These are phyloP conservation scores for Chlamydomonas incerta DNA, from an alignment of 139 green algal species.

Conservation along the genomic window DNA sequence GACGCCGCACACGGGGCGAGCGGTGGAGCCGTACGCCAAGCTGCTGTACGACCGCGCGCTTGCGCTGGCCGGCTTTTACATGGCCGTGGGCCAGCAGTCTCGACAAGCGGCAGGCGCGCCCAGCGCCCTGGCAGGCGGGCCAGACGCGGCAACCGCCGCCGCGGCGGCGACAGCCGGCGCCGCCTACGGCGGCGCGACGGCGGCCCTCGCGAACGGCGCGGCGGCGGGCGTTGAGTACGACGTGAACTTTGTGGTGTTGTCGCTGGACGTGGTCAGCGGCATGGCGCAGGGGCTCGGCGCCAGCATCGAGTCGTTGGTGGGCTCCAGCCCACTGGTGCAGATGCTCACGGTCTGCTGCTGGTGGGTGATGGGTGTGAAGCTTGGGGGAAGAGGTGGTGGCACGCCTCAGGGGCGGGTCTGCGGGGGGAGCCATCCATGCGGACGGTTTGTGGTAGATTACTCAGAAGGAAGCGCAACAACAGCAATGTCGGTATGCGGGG, in stretches of 20 bases:
- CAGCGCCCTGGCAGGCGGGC: not conserved
- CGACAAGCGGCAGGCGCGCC: not conserved
- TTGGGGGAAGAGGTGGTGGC: too few species aligned
- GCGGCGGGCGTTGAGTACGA: constrained; percentile 47
- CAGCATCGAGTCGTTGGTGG: constrained; percentile 78
- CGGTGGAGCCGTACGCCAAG: constrained; percentile 27
- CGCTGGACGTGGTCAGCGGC: constrained; percentile 86
- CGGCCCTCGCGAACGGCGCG: constrained; percentile 12
- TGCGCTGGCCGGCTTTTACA: not conserved
- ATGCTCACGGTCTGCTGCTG: constrained; percentile 72
- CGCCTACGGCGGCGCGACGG: not conserved
- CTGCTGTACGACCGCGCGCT: constrained; percentile 12
- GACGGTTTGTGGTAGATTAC: too few species aligned
- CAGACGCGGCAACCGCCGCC: too few species aligned
- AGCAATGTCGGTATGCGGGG: too few species aligned
- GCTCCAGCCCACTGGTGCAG: constrained; percentile 59
- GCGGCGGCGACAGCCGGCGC: not conserved
- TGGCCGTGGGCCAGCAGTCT: constrained; percentile 16
- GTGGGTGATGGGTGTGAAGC: too few species aligned
- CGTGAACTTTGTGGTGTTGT: constrained; percentile 47
- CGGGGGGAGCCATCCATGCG: too few species aligned
- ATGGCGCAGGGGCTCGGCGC: constrained; percentile 83
- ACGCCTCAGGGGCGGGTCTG: too few species aligned
- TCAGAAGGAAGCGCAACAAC: not conserved
- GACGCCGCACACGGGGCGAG: constrained; percentile 17